Base-by-base conservation (phyloP, 2,329 filamentous ascomycete species). In the Boeremia exigua region DNA sequence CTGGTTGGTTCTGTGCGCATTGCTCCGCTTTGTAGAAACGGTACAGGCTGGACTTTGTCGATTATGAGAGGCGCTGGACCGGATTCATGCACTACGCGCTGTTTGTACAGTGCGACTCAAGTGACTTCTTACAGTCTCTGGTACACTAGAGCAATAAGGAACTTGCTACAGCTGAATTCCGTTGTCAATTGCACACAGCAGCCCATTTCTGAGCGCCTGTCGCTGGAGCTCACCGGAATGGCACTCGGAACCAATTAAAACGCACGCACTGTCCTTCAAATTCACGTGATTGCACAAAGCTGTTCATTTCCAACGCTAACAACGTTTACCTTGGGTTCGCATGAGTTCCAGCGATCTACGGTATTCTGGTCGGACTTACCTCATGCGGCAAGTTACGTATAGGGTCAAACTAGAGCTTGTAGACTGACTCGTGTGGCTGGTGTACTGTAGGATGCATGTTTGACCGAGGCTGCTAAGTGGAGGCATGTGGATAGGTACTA, bases 291-390 rank as follows among this genome's bases (percentile, higher is more conserved):
- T 53, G 46, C 10, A 54, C 37, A 38, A 46, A 23, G 54, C 63
- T 63, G 60, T 59, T 62, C 51, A 39, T 48, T 42, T 25, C 42
- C 38, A 55, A 33, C 50, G 44, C 37, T 48, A 53, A 29, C 25
- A 43, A 37, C n/a, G 19, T 50, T 56, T 56, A 51, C 60, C 54
- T 67, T 54, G 53, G 44, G 51, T 59, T 60, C 65, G 57, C 48
- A 56, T 59, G 54, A 61, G 70, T 71, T 72, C 68, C 69, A 73
- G 70, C 55, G 56, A 67, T 73, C 70, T 51, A 73, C 52, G 59
- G 59, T 37, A 46, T 54, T 30, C 34, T 29, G 33, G 14, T 43
- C 33, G 49, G 42, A 51, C 44, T 60, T 72, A 47, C 70, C 68
- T 36, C 14, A 67, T 65, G 27, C 14, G 65, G 70, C 54, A 72